Conservation (phyloP, 106 monocot genomes). For the Alisma plantagoaquatica region DNA sequence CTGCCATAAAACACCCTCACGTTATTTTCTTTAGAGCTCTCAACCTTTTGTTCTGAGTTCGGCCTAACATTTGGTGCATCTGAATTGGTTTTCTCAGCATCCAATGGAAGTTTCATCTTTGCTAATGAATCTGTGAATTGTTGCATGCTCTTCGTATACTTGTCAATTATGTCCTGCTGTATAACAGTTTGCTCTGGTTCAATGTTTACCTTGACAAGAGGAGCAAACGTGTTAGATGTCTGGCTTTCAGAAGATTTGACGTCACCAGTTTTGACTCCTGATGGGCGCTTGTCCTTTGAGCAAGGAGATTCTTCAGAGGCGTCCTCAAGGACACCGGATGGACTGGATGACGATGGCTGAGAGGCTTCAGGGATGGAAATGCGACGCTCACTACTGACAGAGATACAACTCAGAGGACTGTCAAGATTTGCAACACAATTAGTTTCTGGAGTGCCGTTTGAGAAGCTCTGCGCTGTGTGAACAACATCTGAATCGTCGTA, state of each 20-base stretch:
- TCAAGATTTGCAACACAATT: slow-evolving; percentile 10
- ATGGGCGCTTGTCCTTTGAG: slow-evolving; percentile 18
- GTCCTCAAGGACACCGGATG: no score
- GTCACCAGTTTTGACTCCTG: slow-evolving; percentile 23
- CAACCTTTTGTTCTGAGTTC: slow-evolving; percentile 18
- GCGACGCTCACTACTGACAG: slow-evolving; percentile 15
- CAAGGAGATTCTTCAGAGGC: slow-evolving; percentile 13
- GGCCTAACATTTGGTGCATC: slow-evolving; percentile 3
- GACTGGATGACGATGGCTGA: slow-evolving; percentile 11
- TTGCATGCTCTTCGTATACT: slow-evolving; percentile 96
- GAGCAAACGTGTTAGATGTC: slow-evolving; percentile 5
- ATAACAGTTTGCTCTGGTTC: slow-evolving; percentile 36
- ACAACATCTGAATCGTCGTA: slow-evolving; percentile 38
- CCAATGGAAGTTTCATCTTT: slow-evolving; percentile 87
- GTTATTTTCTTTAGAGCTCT: slow-evolving; percentile 13
- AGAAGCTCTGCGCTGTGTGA: slow-evolving; percentile 34
- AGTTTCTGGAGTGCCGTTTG: slow-evolving; percentile 2
- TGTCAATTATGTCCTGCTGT: slow-evolving; percentile 80
- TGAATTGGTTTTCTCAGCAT: slow-evolving; percentile 23
- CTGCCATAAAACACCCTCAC: slow-evolving; percentile 82
- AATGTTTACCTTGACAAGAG: slow-evolving; percentile 38
- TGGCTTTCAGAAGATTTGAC: slow-evolving; percentile 23
- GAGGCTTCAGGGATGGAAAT: slow-evolving; percentile 11
- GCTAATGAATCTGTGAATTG: slow-evolving; percentile 78
- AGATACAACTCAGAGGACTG: slow-evolving; percentile 26